Conservation (phyloP, 1,139 yeast genomes). For the Yamadazyma dushanensis region DNA sequence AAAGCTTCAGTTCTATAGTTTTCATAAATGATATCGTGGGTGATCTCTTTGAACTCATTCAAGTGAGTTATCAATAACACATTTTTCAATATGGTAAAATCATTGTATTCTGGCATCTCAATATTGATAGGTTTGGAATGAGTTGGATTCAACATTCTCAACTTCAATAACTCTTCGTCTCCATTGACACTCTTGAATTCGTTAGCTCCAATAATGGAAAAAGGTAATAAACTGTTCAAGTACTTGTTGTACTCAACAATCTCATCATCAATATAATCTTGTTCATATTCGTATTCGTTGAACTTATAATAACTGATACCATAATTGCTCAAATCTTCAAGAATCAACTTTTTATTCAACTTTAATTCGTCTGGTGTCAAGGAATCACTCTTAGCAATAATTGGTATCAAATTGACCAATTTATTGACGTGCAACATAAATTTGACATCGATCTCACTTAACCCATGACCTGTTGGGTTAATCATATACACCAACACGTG, state of each 20-base stretch:
- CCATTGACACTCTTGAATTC: slow-evolving; percentile 36
- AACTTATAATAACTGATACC: slow-evolving; percentile 46
- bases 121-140: slow-evolving; percentile 44
- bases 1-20: slow-evolving; percentile 70
- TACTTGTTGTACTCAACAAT: slow-evolving; percentile 49
- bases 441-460: slow-evolving; percentile 42
- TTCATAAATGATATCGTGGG: slow-evolving; percentile 68
- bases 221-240: slow-evolving; percentile 42
- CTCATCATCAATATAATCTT: slow-evolving; percentile 49
- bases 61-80: slow-evolving; percentile 74
- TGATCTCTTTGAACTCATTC: slow-evolving; percentile 70
- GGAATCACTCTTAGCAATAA: slow-evolving; percentile 44
- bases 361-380: slow-evolving; percentile 39
- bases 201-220: slow-evolving; percentile 46
- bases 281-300: slow-evolving; percentile 51
- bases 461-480: slow-evolving; percentile 51
- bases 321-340: slow-evolving; percentile 43
- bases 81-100: slow-evolving; percentile 64
- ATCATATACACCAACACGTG: slow-evolving; percentile 49
- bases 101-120: slow-evolving; percentile 59
- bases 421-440: slow-evolving; percentile 43
- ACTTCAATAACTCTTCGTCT: slow-evolving; percentile 38
- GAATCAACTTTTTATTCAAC: slow-evolving; percentile 37
- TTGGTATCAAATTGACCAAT: slow-evolving; percentile 44
- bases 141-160: slow-evolving; percentile 37